Evolutionary conservation across 257 asterid genomes (phyloP).

Genomic region (Solanum dulcamara): DNA sequence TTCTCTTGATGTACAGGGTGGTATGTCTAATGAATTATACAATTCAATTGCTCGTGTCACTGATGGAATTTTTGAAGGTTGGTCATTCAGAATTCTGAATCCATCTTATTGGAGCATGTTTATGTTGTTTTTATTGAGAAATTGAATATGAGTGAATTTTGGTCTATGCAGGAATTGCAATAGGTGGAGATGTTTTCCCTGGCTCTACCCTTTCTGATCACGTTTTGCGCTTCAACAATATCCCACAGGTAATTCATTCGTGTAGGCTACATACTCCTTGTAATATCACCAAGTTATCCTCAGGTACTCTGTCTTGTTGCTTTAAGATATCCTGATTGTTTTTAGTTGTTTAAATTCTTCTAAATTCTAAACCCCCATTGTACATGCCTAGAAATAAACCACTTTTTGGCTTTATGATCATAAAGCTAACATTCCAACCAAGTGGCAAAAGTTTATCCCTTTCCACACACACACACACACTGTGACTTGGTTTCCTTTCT

Average conservation of each 20-base stretch:
- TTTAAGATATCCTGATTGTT: background rate
- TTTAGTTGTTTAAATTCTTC: background rate
- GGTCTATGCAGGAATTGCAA: slow-evolving; percentile 71
- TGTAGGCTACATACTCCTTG: background rate
- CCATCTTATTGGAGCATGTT: background rate
- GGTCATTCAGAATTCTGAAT: slow-evolving; percentile 1
- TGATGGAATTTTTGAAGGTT: slow-evolving; percentile 97
- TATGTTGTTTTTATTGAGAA: background rate
- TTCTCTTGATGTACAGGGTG: slow-evolving; percentile 58
- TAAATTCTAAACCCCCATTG: background rate
- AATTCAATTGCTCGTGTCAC: slow-evolving; percentile 95
- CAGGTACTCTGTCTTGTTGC: background rate
- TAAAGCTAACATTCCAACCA: background rate
- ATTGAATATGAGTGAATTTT: background rate
- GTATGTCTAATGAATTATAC: slow-evolving; percentile 95
- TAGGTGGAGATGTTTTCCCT: slow-evolving; percentile 99
- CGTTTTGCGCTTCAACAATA: slow-evolving; percentile 93
- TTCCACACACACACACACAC: background rate
- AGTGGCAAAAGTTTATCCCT: background rate
- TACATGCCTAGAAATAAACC: background rate
- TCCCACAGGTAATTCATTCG: slow-evolving; percentile 63
- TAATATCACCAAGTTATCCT: background rate
- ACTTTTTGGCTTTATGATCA: background rate
- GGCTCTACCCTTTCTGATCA: slow-evolving; percentile 99
- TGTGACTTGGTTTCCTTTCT: background rate